These are phyloP conservation scores for Ascocoryne sarcoides DNA, from an alignment of 2,329 filamentous ascomycete species.

Conservation along the genomic window DNA sequence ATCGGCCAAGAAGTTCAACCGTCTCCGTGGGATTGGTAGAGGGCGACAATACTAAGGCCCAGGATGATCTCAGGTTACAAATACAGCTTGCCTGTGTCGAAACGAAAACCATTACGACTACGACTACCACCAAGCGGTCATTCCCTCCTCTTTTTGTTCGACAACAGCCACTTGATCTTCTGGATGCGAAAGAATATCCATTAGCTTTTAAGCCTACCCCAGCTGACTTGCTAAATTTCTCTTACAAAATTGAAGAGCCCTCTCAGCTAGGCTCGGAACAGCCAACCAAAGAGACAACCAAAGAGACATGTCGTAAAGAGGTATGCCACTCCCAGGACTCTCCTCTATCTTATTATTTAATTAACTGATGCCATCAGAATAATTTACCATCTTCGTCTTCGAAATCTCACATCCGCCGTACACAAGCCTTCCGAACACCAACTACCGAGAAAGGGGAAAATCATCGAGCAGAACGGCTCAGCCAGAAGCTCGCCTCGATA, in stretches of 20 bases:
- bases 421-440: too few relatives aligned
- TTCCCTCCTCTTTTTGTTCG: constrained; percentile 80
- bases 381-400: too few relatives aligned
- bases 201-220: constrained; percentile 78
- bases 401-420: too few relatives aligned
- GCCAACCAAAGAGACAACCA: not conserved
- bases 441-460: constrained; percentile 4
- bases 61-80: constrained; percentile 24
- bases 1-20: constrained; percentile 18
- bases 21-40: constrained; percentile 25
- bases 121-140: constrained; percentile 75
- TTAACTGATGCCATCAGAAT: too few relatives aligned
- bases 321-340: not conserved
- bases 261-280: too few relatives aligned
- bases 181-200: constrained; percentile 86
- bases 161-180: constrained; percentile 51
- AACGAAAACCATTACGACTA: constrained; percentile 74
- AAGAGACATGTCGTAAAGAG: not conserved
- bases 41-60: constrained; percentile 17
- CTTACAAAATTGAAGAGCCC: constrained; percentile 60
- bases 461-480: constrained; percentile 9
- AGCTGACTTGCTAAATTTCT: constrained; percentile 65
- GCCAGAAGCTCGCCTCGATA: constrained; percentile 11
- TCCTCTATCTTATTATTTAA: too few relatives aligned
- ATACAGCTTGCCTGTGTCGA: constrained; percentile 55